A percentile compares a stretch with the other conserved stretches of the same genome.
Evolutionary conservation across 257 asterid genomes (phyloP).

Genomic region (Gentiana dahurica): DNA sequence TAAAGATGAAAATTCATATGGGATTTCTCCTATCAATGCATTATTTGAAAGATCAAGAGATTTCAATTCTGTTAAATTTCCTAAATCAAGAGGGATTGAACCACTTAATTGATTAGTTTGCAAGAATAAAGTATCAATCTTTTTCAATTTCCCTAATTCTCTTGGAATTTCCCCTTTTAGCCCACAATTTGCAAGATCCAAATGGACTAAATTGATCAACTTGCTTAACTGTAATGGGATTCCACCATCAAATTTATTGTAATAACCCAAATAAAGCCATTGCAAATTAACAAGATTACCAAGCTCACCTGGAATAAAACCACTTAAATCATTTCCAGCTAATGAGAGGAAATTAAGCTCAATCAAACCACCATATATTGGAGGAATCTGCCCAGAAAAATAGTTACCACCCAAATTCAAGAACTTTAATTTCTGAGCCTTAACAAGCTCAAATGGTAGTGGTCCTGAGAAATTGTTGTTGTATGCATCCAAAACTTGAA

Average conservation of each 20-base stretch:
- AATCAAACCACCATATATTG: conserved; percentile 16
- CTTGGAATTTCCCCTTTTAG: conserved; percentile 23
- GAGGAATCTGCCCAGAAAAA: conserved; percentile 28
- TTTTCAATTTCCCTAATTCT: conserved; percentile 21
- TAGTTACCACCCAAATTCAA: conserved; percentile 35
- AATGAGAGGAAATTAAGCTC: conserved; percentile 24
- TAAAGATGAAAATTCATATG: conserved; percentile 22
- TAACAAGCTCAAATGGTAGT: conserved; percentile 17
- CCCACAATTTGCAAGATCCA: conserved; percentile 30
- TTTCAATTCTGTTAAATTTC: conserved; percentile 19
- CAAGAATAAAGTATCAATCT: conserved; percentile 28
- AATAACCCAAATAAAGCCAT: conserved; percentile 30
- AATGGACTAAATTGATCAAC: conserved; percentile 19
- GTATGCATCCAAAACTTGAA: conserved; percentile 26
- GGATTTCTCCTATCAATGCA: conserved; percentile 30
- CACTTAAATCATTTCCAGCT: conserved; percentile 32
- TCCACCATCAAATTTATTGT: conserved; percentile 27
- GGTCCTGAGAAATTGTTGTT: conserved; percentile 34
- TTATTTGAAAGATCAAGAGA: conserved; percentile 32
- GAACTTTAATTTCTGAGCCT: conserved; percentile 19
- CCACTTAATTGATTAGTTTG: conserved; percentile 31
- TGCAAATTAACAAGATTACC: conserved; percentile 27
- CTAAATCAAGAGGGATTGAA: conserved; percentile 25
- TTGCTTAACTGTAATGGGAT: conserved; percentile 23
- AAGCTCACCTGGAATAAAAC: conserved; percentile 25